These are phyloP conservation scores for Voacanga thouarsii DNA, from an alignment of 257 asterid species.

Conservation along the genomic window DNA sequence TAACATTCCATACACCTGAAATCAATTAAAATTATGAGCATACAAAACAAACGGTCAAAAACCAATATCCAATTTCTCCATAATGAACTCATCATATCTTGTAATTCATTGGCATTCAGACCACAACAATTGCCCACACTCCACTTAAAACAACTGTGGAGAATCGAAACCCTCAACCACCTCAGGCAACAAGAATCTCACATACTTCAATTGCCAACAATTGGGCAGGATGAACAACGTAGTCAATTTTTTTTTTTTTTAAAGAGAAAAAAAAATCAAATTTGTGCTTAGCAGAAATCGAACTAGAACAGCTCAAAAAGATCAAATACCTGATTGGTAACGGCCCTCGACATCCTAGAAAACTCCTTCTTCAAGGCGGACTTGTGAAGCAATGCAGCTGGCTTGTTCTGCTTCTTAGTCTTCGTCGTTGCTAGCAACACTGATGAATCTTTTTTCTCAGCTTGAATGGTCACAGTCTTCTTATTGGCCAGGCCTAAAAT, in stretches of 20 bases:
- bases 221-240: background rate
- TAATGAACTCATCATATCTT: too few relatives aligned
- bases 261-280: too few relatives aligned
- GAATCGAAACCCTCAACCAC: too few relatives aligned
- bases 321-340: background rate
- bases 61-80: too few relatives aligned
- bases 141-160: too few relatives aligned
- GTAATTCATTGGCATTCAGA: too few relatives aligned
- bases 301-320: background rate
- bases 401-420: background rate
- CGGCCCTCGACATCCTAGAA: background rate
- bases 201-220: background rate
- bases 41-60: too few relatives aligned
- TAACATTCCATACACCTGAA: background rate
- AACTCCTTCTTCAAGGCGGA: background rate
- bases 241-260: too few relatives aligned
- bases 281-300: background rate
- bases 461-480: background rate
- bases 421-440: background rate
- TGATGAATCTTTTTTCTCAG: background rate
- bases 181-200: background rate
- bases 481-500: background rate
- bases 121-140: too few relatives aligned
- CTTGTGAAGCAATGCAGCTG: background rate
- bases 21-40: too few relatives aligned